These are phyloP conservation scores for Chaetomidium leptoderma DNA, from an alignment of 495 filamentous ascomycete genomes.

Conservation along the genomic window DNA sequence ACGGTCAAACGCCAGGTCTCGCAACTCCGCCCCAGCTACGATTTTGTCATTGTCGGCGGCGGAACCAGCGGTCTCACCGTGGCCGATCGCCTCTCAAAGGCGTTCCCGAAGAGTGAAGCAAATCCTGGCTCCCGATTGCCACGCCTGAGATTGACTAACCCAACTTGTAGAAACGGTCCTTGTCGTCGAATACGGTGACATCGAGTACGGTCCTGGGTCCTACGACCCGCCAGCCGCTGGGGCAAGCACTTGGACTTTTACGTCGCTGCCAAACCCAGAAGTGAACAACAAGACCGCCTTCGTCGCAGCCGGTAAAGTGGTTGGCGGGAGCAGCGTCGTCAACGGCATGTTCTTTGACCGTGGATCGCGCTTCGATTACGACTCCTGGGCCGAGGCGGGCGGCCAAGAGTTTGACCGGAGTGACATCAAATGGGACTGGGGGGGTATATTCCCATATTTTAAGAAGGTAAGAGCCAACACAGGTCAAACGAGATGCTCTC, in stretches of 20 bases:
- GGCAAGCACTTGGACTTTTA: constrained; percentile 27
- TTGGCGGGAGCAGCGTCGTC: constrained; percentile 42
- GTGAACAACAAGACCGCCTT: constrained; percentile 32
- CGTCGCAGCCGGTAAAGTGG: constrained; percentile 33
- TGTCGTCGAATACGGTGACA: constrained; percentile 41
- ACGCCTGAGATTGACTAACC: background rate
- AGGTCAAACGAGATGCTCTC: background rate
- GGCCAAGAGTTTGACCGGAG: constrained; percentile 26
- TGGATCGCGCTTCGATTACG: constrained; percentile 38
- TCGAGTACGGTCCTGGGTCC: constrained; percentile 22
- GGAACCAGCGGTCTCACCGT: constrained; percentile 41
- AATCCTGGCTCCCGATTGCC: background rate
- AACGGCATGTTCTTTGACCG: constrained; percentile 43
- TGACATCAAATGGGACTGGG: constrained; percentile 32
- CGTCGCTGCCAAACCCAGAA: constrained; percentile 35
- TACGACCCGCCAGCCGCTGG: constrained; percentile 23
- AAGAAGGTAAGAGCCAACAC: constrained; percentile 29
- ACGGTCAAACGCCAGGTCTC: constrained; percentile 21
- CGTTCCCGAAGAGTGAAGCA: constrained; percentile 20
- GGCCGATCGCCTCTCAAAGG: constrained; percentile 32
- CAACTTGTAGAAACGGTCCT: constrained; percentile 35
- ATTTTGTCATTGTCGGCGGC: constrained; percentile 41
- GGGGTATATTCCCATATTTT: constrained; percentile 40
- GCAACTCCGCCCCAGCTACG: constrained; percentile 22
- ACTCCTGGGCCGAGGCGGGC: constrained; percentile 50